These are phyloP conservation scores for Dryas alaskensis DNA, from an alignment of 306 rosid genomes.

Conservation along the genomic window DNA sequence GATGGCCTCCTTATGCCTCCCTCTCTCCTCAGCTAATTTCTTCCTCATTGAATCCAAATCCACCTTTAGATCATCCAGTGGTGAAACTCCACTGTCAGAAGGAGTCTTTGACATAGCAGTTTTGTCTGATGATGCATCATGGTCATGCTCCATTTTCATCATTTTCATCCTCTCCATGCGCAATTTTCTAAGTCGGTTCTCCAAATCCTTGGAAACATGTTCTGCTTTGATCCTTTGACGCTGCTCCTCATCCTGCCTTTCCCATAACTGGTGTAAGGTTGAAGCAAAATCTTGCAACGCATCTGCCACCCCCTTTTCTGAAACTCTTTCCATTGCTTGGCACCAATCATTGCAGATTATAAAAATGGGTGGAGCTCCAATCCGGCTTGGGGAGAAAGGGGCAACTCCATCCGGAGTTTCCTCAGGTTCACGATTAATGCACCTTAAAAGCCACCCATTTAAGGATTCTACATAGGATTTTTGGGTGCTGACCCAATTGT, in stretches of 20 bases:
- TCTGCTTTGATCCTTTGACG: conserved; percentile 81
- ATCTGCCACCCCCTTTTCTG: conserved; percentile 66
- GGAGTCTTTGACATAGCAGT: conserved; percentile 45
- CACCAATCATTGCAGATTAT: conserved; percentile 87
- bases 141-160: conserved; percentile 37
- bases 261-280: conserved; percentile 78
- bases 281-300: conserved; percentile 77
- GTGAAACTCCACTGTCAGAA: conserved; percentile 73
- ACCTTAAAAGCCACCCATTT: conserved; percentile 80
- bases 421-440: conserved; percentile 72
- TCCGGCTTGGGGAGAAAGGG: conserved; percentile 87
- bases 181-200: conserved; percentile 62
- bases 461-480: conserved; percentile 78
- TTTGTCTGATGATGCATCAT: conserved; percentile 40
- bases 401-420: conserved; percentile 81
- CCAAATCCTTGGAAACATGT: conserved; percentile 65
- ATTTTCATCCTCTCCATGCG: conserved; percentile 50
- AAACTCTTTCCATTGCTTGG: conserved; percentile 82
- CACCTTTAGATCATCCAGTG: conserved; percentile 83
- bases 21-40: conserved; percentile 74
- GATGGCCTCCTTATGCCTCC: conserved; percentile 70
- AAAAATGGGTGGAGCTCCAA: conserved; percentile 86
- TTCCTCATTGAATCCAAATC: conserved; percentile 80
- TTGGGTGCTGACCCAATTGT: conserved; percentile 80
- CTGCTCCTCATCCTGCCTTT: conserved; percentile 84